These are phyloP conservation scores for Trypanosoma brucei DNA, from an alignment of 208 protist species.

Conservation along the genomic window DNA sequence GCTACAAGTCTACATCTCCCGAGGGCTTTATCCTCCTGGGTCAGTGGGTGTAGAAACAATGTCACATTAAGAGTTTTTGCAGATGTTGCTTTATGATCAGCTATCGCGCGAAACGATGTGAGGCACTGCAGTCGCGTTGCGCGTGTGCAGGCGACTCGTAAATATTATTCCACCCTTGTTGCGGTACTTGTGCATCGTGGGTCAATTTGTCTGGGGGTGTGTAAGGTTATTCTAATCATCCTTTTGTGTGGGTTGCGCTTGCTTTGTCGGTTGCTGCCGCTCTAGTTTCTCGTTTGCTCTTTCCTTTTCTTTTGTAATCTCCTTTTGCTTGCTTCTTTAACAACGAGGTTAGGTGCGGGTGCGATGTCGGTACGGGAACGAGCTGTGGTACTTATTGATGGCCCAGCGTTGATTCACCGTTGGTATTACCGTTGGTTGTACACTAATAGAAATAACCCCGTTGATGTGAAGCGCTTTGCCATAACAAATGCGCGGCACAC, in stretches of 20 bases:
- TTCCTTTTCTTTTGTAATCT: constrained; percentile 13
- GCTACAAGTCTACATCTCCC: constrained; percentile 22
- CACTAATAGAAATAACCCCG: constrained; percentile 34
- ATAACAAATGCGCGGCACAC: constrained; percentile 77
- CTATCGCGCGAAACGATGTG: too few species aligned
- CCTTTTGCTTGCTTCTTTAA: constrained; percentile 19
- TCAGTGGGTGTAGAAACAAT: constrained; percentile 50
- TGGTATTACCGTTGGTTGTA: constrained; percentile 88
- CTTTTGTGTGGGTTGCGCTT: too few species aligned
- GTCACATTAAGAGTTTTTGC: constrained; percentile 15
- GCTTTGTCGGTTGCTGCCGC: neutral
- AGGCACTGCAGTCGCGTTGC: too few species aligned
- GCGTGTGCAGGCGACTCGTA: too few species aligned
- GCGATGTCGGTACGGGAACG: constrained; percentile 53
- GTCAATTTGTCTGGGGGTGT: too few species aligned
- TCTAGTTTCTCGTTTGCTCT: neutral
- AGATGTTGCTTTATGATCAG: neutral
- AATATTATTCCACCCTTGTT: too few species aligned
- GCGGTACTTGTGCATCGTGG: too few species aligned
- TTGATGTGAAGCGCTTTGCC: constrained; percentile 75
- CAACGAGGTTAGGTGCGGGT: neutral
- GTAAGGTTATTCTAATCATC: too few species aligned
- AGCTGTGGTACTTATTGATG: constrained; percentile 82
- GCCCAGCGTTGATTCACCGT: constrained; percentile 78
- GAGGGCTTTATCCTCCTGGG: constrained; percentile 63